Evolutionary conservation across 2,329 filamentous ascomycete genomes (phyloP), one percentile per base, ranked within the genome.

Genomic region (Aureobasidium sp.): DNA sequence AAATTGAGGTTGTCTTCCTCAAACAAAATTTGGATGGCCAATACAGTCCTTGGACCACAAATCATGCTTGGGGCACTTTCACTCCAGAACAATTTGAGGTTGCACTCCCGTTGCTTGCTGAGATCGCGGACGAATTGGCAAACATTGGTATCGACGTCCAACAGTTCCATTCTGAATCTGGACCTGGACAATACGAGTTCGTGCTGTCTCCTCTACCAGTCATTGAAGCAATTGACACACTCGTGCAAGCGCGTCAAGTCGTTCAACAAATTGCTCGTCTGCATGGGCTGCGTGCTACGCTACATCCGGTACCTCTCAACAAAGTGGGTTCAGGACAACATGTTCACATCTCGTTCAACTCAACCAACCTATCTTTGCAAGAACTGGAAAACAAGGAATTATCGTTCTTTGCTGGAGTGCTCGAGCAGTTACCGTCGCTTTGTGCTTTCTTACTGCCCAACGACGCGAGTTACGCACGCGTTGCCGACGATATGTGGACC

Each of bases 1-100:
- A 96, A 72, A 84, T 95, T 44, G 90, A 95, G 72, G 83, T 94
- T 10, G 80, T 89, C 1, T 86, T 95, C 65, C 77, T 93, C 34
- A 65, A 79, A 80, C 44, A 79, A 79, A 25, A 72, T 16, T 11
- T 47, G 30, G 42, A 47, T 25, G n/a, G 45, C 47, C 34, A 59
- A 66, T 78, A 64, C 67, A 54, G 10, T 68, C 78, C 87, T 0
- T 70, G 80, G n/a, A 81, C 81, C 8, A 78, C 80, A 49, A 85
- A 84, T 1, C 89, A 93, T 67, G 85, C 86, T 1, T 93, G 88
- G 88, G 86, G 84, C 0, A 82, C 84, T 21, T 80, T 87, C 47
- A 83, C 85, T 1, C 79, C 82, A 16, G 81, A 89, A 55, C 81
- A 86, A 47, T 82, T 84, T 63, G 79, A 83, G 0, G 72, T 73